Base-by-base conservation (phyloP, 2,329 filamentous ascomycete genomes). In the Sporothrix luriei region DNA sequence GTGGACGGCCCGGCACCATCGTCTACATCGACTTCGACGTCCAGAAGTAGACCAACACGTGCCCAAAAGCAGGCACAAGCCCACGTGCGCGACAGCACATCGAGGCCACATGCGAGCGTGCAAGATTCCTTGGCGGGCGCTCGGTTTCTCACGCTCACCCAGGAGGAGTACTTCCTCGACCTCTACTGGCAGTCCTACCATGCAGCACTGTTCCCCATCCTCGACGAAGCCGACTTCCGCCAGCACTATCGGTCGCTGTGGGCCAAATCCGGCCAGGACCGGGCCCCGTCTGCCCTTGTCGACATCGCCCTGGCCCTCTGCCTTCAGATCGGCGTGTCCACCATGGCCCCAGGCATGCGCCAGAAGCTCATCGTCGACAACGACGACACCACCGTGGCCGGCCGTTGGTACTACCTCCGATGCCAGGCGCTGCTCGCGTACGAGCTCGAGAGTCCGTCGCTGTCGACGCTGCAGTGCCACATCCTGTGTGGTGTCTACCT, bases 161-260 rank as follows among this genome's bases (percentile, higher is more conserved):
- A 85, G 72, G 83, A 85, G 74, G 82, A 84, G 61, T 81, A 80
- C 59, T 81, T 84, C 38, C 74, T 85, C 3, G 77, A 78, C 26
- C 73, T 84, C 1, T 85, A 82, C 72, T 85, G 84, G 83, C 78
- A 82, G 62, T 78, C 80, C 0, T 83, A 81, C 69, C 80, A 85
- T 11, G 40, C 64, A 68, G 76, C 75, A 3, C 74, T 79, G 0
- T 78, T 78, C 61, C 80, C 80, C 1, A 79, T 85, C 4, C 70
- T 85, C 3, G 78, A 84, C 24, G 81, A 83, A 70, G 70, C 73
- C 3, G 80, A 81, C 46, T 84, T 85, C 70, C 79, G 77, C 64
- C 76, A 76, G 10, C 78, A 84, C 68, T 82, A 84, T 70, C 75
- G 78, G n/a, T 71, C 70, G 40, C 68, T 72, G n/a, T 72, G 70